Base-by-base conservation (phyloP, 441 rosid genomes). In the Adansonia grandidieri region DNA sequence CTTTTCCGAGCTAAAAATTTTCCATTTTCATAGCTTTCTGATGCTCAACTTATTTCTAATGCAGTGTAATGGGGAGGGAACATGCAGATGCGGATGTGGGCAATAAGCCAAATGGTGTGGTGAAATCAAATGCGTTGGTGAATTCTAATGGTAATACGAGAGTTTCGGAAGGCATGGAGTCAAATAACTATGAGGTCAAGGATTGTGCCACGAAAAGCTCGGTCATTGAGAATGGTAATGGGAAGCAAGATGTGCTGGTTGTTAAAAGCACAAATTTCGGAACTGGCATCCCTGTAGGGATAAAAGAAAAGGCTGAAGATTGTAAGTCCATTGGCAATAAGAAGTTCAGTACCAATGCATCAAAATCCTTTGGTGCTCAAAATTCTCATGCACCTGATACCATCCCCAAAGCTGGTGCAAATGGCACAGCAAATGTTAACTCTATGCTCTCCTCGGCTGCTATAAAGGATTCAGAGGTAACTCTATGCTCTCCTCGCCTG, bases 61-160 rank as follows among this genome's bases (percentile, higher is more conserved):
- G 90, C 86, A 96, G 97, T 85, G 85, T 85, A 82, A 96, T 96
- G 99, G 97, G 97, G 77, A 88, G 89, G 84, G 90, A 91, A 77
- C 88, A 88, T 70, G 81, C 82, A 51, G 86, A 86, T 68, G 85
- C 86, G 77, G 88, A 84, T 81, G 86, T 87, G 92, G 94, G 90
- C 77, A 85, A 82, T 79, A 89, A 84, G 79, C 79, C 87, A 0
- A 91, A 86, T 75, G 87, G 93, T 66, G 77, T 75, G 3, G 61
- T 75, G 73, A 84, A 80, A 64, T 47, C 85, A 37, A 87, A 81
- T 64, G 84, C 85, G 53, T 65, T 66, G 37, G 80, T 89, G 75
- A 84, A 85, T 76, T 87, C 81, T 79, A 84, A 86, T 61, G 85
- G 79, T 76, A 73, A 89, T 86, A 89, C 92, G n/a, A 87, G 85